Conservation (phyloP, 106 monocot genomes). For the Amphibolis antarctica region DNA sequence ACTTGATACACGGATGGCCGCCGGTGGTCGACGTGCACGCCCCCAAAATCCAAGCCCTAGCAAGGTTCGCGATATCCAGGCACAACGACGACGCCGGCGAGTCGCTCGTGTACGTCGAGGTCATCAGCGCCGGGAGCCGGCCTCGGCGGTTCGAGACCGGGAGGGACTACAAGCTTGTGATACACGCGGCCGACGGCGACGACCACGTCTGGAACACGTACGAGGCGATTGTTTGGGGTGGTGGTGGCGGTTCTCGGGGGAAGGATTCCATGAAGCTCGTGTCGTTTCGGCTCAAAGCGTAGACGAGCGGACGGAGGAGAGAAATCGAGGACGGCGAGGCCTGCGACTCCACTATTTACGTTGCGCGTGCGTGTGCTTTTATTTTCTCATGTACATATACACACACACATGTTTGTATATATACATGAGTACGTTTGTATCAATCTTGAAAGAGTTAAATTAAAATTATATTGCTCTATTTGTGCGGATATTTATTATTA, state of each 20-base stretch:
- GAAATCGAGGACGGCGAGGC: too few species aligned
- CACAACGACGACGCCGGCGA: slow-evolving; percentile 10
- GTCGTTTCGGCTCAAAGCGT: slow-evolving; percentile 20
- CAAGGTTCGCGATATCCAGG: slow-evolving; percentile 15
- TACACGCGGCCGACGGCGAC: slow-evolving; percentile 18
- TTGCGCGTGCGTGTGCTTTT: too few species aligned
- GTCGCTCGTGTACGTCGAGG: slow-evolving; percentile 19
- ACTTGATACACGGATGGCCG: slow-evolving; percentile 6
- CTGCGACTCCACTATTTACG: too few species aligned
- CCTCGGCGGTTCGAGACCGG: slow-evolving; percentile 21
- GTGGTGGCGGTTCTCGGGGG: slow-evolving; percentile 20
- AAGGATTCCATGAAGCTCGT: slow-evolving; percentile 19
- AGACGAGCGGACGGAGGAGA: not conserved
- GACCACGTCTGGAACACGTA: slow-evolving; percentile 5
- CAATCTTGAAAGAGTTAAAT: too few species aligned
- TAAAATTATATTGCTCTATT: too few species aligned
- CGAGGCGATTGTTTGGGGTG: slow-evolving; percentile 37
- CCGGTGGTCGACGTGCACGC: slow-evolving; percentile 7
- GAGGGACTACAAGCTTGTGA: slow-evolving; percentile 24
- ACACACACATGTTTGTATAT: too few species aligned
- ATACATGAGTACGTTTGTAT: too few species aligned
- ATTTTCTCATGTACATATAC: too few species aligned
- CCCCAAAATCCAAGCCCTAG: slow-evolving; percentile 2
- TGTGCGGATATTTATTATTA: too few species aligned
- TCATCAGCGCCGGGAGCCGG: slow-evolving; percentile 32